phyloP scores from a whole-genome alignment of 768 basidiomycete genomes.

The Serendipita sp. region DNA sequence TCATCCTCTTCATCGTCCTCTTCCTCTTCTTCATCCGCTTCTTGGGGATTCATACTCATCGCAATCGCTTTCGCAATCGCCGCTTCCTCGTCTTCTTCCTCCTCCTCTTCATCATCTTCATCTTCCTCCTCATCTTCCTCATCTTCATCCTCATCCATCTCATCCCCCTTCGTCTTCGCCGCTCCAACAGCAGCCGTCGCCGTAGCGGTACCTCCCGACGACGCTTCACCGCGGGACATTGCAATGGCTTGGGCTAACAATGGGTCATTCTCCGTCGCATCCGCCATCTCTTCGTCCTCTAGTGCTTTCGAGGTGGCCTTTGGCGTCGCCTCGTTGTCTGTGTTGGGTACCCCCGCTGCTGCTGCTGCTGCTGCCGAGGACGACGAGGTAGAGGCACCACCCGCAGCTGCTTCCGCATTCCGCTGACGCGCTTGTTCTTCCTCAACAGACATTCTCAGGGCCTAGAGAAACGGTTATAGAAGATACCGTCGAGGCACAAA shows the following conservation, averaged over 20 bases:
- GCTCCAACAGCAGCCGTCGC: constrained; percentile 12
- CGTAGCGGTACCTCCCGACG: constrained; percentile 13
- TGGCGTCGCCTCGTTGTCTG: neutral
- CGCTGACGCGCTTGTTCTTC: constrained; percentile 65
- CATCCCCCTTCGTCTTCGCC: neutral
- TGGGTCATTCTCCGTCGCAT: constrained; percentile 11
- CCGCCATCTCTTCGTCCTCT: constrained; percentile 13
- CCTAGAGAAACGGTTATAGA: constrained; percentile 30
- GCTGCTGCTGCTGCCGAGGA: constrained; percentile 20
- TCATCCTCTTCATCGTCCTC: too few species aligned
- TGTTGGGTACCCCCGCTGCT: constrained; percentile 15
- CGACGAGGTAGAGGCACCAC: constrained; percentile 20
- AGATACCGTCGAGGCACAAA: neutral
- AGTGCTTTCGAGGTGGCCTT: neutral
- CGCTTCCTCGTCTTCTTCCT: constrained; percentile 68
- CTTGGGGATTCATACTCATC: too few species aligned
- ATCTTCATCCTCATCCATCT: constrained; percentile 24
- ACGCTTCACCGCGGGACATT: constrained; percentile 18
- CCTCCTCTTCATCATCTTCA: constrained; percentile 24
- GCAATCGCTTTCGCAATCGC: constrained; percentile 68
- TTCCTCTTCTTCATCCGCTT: too few species aligned
- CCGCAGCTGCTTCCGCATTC: constrained; percentile 29
- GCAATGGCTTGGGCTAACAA: constrained; percentile 10
- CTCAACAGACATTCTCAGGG: constrained; percentile 93
- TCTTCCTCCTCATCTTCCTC: constrained; percentile 43